phyloP scores from a whole-genome alignment of 129 eudicot species.

The Centrapalus pauciflorus region DNA sequence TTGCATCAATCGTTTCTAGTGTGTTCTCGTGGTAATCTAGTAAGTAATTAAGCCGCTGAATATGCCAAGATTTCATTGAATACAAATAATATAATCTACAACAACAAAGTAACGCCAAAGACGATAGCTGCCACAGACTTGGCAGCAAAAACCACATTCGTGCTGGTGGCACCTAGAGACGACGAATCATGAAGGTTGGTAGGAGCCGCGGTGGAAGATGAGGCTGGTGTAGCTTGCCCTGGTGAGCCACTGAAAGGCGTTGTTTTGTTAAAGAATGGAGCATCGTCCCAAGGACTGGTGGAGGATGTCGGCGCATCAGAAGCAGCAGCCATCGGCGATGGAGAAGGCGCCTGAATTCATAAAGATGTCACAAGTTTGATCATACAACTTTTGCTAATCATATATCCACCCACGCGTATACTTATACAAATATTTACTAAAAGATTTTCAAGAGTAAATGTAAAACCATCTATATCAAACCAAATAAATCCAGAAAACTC shows the following conservation, averaged over 20 bases:
- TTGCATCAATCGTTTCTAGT: constrained; percentile 9
- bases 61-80: background rate
- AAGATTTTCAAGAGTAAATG: too few relatives aligned
- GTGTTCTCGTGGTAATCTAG: constrained; percentile 3
- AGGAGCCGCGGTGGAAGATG: constrained; percentile 8
- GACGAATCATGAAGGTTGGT: constrained; percentile 23
- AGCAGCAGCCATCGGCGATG: constrained; percentile 16
- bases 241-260: constrained; percentile 20
- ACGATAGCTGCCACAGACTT: background rate
- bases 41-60: background rate
- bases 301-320: constrained; percentile 25
- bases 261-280: constrained; percentile 25
- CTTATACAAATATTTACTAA: too few relatives aligned
- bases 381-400: too few relatives aligned
- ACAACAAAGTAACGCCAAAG: constrained; percentile 10
- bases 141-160: background rate
- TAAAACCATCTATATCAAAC: too few relatives aligned
- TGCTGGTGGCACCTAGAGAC: background rate
- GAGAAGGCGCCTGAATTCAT: constrained; percentile 33
- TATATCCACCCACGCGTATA: too few relatives aligned
- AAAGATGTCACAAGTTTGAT: too few relatives aligned
- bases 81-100: constrained; percentile 17
- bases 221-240: constrained; percentile 17
- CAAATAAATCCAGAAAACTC: too few relatives aligned
- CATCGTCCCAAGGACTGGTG: constrained; percentile 9